These are phyloP conservation scores for Candida ortonii DNA, from an alignment of 805 yeast species.

Conservation along the genomic window DNA sequence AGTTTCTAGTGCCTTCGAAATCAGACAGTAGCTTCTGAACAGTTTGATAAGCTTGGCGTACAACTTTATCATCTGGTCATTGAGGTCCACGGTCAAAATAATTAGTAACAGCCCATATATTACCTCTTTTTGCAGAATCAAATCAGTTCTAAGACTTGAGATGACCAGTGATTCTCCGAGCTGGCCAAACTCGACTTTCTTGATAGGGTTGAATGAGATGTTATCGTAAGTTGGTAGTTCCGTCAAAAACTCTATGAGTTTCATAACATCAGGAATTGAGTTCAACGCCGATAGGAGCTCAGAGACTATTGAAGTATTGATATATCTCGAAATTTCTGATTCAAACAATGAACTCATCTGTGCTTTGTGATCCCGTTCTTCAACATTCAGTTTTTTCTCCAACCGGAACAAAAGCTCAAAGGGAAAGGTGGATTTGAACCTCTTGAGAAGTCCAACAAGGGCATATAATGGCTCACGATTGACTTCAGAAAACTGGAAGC, in stretches of 20 bases:
- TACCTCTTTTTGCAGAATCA: constrained; percentile 19
- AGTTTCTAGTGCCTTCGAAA: constrained; percentile 7
- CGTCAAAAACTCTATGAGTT: constrained; percentile 37
- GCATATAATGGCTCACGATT: constrained; percentile 10
- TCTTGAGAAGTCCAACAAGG: constrained; percentile 28
- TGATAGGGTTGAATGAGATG: constrained; percentile 19
- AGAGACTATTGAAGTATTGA: constrained; percentile 38
- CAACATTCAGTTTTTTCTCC: constrained; percentile 36
- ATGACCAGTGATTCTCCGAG: constrained; percentile 24
- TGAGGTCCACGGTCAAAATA: constrained; percentile 32
- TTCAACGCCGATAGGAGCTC: constrained; percentile 41
- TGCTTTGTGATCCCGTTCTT: constrained; percentile 31
- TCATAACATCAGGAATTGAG: constrained; percentile 35
- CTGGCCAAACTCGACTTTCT: constrained; percentile 22
- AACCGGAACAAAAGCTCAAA: constrained; percentile 34
- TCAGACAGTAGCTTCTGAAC: constrained; percentile 13
- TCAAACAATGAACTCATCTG: constrained; percentile 42
- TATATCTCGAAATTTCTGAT: constrained; percentile 36
- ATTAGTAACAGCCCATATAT: constrained; percentile 28
- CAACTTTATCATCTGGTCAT: constrained; percentile 23
- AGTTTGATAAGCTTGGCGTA: constrained; percentile 19
- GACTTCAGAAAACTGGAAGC: constrained; percentile 9
- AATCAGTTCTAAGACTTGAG: constrained; percentile 19
- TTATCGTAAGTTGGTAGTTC: constrained; percentile 25
- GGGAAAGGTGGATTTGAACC: constrained; percentile 41